Base-by-base conservation (phyloP, 257 asterid species). In the Solanum clarkiae region DNA sequence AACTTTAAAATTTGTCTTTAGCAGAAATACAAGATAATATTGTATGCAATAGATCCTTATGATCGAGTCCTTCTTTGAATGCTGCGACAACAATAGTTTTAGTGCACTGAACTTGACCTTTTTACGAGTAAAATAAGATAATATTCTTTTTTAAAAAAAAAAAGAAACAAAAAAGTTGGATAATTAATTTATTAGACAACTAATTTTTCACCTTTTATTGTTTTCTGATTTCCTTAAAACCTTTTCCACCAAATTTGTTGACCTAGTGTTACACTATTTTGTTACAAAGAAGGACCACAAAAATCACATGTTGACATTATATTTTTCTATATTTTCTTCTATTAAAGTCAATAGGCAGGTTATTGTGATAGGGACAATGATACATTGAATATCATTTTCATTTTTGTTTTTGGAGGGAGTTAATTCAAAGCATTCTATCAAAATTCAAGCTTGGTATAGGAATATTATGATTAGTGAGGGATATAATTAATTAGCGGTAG, bases 71-170 rank as follows among this genome's bases (percentile, higher is more conserved):
- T 32, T 32, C 36, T 32, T 32, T 32, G 4, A 0, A 32, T 32
- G 0, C 36, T 32, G 36, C 4, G 36, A 32, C 3, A 32, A 4
- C 36, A 0, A 3, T 0, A 32, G 0, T 3, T 32, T 32, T 32
- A 32, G 4, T 32, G 36, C 36, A 32, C 36, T 32, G 4, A 32
- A 3, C 4, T 32, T 32, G 36, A 32, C 36, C 36, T 32, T 32
- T 3, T 32, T 32, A 32, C 4, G 36, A 32, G 36, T 32, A 32
- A 32, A 32, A 2, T 32, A 32, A 32, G 36, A 32, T 32, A 32
- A 32, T 4, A 32, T 32, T 32, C 4, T 32, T 8, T 26, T 57
- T 57, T 2, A 9, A n/a, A n/a, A n/a, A n/a, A 57, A 22, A 59
- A 59, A 59, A 10, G 3, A 47, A 57, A 7, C 6, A 5, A 60